phyloP scores from a whole-genome alignment of 2,329 filamentous ascomycete species.

The Cladorrhinum sp. region DNA sequence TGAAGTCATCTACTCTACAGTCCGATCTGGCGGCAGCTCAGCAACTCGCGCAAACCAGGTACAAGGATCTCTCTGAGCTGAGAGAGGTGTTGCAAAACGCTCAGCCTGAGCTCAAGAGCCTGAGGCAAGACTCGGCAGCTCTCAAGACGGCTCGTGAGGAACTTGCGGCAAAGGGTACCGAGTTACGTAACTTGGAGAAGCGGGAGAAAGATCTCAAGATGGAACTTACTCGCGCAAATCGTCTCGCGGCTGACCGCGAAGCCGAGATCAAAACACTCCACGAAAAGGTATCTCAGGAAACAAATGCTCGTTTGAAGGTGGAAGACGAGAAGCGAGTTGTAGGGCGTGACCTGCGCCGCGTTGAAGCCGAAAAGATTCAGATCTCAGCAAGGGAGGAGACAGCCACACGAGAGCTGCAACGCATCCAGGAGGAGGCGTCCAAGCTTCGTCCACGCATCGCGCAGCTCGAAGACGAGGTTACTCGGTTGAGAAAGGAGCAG shows the following conservation, averaged over 20 bases:
- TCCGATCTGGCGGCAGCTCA: slow-evolving; percentile 83
- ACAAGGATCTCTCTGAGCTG: slow-evolving; percentile 81
- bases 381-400: slow-evolving; percentile 71
- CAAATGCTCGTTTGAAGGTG: slow-evolving; percentile 64
- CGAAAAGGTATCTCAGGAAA: slow-evolving; percentile 75
- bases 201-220: slow-evolving; percentile 77
- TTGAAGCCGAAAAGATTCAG: slow-evolving; percentile 77
- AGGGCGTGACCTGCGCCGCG: slow-evolving; percentile 72
- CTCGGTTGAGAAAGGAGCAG: slow-evolving; percentile 66
- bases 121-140: slow-evolving; percentile 72
- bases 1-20: slow-evolving; percentile 66
- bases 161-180: slow-evolving; percentile 54
- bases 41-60: slow-evolving; percentile 80
- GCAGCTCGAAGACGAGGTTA: slow-evolving; percentile 71
- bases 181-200: slow-evolving; percentile 74
- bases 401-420: slow-evolving; percentile 64
- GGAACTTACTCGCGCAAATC: slow-evolving; percentile 69
- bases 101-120: slow-evolving; percentile 77
- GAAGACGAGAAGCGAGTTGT: slow-evolving; percentile 76
- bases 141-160: slow-evolving; percentile 76
- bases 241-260: slow-evolving; percentile 70
- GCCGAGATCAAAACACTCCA: slow-evolving; percentile 73
- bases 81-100: slow-evolving; percentile 77
- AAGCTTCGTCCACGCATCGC: slow-evolving; percentile 59
- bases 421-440: slow-evolving; percentile 69